A percentile compares a stretch with the other conserved stretches of the same genome.
phyloP scores from a whole-genome alignment of 768 basidiomycete genomes.

The Porphyrellus cyaneotinctus region DNA sequence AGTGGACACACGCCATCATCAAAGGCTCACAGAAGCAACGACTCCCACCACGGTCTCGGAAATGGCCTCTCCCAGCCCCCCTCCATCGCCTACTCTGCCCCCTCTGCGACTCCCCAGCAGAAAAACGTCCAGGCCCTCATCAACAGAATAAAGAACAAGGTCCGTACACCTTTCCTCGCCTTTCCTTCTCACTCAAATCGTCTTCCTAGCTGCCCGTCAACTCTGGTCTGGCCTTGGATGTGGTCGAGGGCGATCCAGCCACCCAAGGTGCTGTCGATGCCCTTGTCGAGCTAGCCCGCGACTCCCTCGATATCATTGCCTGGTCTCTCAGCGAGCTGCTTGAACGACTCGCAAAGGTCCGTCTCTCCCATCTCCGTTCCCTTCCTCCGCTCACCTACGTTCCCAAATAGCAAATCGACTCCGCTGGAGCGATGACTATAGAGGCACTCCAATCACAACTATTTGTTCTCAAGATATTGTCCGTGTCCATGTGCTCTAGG shows the following conservation, averaged over 20 bases:
- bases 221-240: conserved; percentile 70
- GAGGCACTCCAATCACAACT: conserved; percentile 85
- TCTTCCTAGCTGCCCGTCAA: conserved; percentile 70
- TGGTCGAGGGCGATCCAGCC: conserved; percentile 71
- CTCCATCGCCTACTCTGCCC: conserved; percentile 36
- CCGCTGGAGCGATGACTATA: conserved; percentile 49
- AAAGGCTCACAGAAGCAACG: conserved; percentile 58
- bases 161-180: conserved; percentile 27
- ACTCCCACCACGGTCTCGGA: conserved; percentile 48
- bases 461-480: conserved; percentile 77
- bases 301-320: conserved; percentile 76
- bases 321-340: conserved; percentile 73
- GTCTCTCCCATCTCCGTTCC: conserved; percentile 10
- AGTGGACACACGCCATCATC: conserved; percentile 37
- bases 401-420: conserved; percentile 47
- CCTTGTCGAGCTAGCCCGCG: conserved; percentile 72
- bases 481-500: conserved; percentile 72
- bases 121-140: conserved; percentile 80
- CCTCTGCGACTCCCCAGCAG: conserved; percentile 61
- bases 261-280: conserved; percentile 75
- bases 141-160: conserved; percentile 78
- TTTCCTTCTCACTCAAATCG: neutral
- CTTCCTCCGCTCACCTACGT: conserved; percentile 11
- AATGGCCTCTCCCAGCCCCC: conserved; percentile 32
- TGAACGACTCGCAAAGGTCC: conserved; percentile 74